These are phyloP conservation scores for Amauroascus verrucosus DNA, from an alignment of 2,329 filamentous ascomycete genomes.

Conservation along the genomic window DNA sequence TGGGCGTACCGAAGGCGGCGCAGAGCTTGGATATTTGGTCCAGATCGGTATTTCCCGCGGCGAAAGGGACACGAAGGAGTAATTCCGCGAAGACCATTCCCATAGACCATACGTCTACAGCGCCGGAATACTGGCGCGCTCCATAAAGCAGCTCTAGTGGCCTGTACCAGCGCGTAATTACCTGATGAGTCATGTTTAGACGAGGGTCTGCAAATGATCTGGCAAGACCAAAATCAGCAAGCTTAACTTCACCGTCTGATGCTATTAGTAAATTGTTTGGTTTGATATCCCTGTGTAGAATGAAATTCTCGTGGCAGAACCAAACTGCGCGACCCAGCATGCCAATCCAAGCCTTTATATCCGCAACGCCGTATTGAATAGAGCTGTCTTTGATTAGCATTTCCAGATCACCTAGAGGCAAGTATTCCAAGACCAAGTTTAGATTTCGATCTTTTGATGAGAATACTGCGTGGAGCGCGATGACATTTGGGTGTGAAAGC, in stretches of 20 bases:
- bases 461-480: constrained; percentile 84
- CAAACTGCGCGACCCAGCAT: constrained; percentile 90
- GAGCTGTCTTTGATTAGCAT: constrained; percentile 82
- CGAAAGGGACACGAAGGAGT: constrained; percentile 68
- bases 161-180: constrained; percentile 95
- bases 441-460: constrained; percentile 93
- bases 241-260: constrained; percentile 82
- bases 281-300: constrained; percentile 96
- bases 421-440: constrained; percentile 86
- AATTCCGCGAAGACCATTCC: constrained; percentile 90
- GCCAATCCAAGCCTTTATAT: constrained; percentile 97
- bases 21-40: constrained; percentile 78
- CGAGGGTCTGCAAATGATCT: constrained; percentile 82
- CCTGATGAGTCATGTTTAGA: constrained; percentile 78
- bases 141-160: constrained; percentile 90
- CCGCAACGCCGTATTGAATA: constrained; percentile 72
- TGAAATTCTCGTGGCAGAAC: constrained; percentile 92
- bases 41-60: constrained; percentile 75
- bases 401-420: constrained; percentile 88
- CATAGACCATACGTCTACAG: constrained; percentile 89
- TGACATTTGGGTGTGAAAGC: constrained; percentile 89
- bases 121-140: constrained; percentile 76
- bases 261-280: constrained; percentile 96
- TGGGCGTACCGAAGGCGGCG: constrained; percentile 77
- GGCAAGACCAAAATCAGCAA: constrained; percentile 95